These are phyloP conservation scores for Aspergillus melleus DNA, from an alignment of 2,329 filamentous ascomycete species.

Conservation along the genomic window DNA sequence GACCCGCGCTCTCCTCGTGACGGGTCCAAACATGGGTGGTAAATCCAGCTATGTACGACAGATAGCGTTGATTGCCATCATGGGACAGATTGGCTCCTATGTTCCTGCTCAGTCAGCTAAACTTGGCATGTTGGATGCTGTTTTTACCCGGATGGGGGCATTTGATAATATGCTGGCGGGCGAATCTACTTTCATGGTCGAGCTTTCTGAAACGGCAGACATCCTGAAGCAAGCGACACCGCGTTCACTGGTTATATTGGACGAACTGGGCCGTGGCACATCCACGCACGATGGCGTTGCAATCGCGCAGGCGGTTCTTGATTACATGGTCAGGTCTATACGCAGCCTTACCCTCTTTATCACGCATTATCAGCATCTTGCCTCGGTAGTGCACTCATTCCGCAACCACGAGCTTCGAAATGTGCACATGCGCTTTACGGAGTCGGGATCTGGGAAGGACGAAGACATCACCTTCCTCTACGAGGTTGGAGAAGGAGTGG, in stretches of 20 bases:
- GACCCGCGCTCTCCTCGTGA: conserved; percentile 79
- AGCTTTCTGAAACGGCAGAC: conserved; percentile 86
- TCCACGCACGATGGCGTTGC: conserved; percentile 95
- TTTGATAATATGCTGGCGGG: conserved; percentile 94
- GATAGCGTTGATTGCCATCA: conserved; percentile 85
- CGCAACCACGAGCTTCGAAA: conserved; percentile 68
- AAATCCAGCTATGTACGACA: conserved; percentile 97
- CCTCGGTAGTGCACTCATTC: conserved; percentile 71
- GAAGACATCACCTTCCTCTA: conserved; percentile 93
- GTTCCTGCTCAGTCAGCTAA: conserved; percentile 75
- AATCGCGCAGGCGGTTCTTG: conserved; percentile 87
- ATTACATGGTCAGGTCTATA: conserved; percentile 74
- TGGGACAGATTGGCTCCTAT: conserved; percentile 92
- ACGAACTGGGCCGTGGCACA: conserved; percentile 91
- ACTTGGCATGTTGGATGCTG: conserved; percentile 83
- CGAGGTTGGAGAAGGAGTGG: conserved; percentile 85
- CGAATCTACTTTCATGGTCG: conserved; percentile 97
- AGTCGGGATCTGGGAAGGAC: conserved; percentile 54
- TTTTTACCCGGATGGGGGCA: conserved; percentile 94
- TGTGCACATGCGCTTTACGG: conserved; percentile 89
- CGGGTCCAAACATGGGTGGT: conserved; percentile 97
- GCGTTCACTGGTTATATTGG: conserved; percentile 82
- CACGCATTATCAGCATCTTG: conserved; percentile 91
- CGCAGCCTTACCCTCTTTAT: conserved; percentile 88
- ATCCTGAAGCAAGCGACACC: conserved; percentile 88